Base-by-base conservation (phyloP, 495 filamentous ascomycete genomes). In the Talaromyces trachyspermus region DNA sequence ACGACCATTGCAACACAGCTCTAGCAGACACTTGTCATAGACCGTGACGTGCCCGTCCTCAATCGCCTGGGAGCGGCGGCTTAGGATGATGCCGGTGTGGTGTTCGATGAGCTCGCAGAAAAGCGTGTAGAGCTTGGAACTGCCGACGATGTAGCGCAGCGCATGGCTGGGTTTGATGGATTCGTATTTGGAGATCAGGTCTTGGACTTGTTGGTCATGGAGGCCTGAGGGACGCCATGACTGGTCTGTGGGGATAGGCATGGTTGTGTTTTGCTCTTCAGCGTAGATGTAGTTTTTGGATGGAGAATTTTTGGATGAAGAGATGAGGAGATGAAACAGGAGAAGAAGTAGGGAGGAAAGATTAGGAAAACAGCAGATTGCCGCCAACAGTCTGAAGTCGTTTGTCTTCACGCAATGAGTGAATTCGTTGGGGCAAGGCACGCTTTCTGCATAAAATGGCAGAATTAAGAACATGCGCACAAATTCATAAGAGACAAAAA, bases 31-130 rank as follows among this genome's bases (percentile, higher is more conserved):
- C 42, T 52, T 59, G 50, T 76, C 70, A 27, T 60, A 69, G 49
- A 66, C 48, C 3, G 59, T 74, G 43, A 74, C 53, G 46, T 76
- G 61, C n/a, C 58, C 53, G 26, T 68, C 58, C 7, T 60, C 63
- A 15, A 63, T 52, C n/a, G 50, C 38, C 37, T 56, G 58, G 2
- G 64, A n/a, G n/a, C n/a, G 69, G 42, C 70, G 72, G 6, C 49
- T 50, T 14, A 50, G 49, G 30, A 72, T 53, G 10, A 65, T 51
- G 4, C 50, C 49, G 15, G 62, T 45, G 33, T 69, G 63, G 19
- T 61, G 62, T 7, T 51, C 53, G 20, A 71, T 18, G 9, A 59
- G 55, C 25, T 60, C 49, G 19, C 55, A 48, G 23, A 71, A 54
- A n/a, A 52, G 29, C 0, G 45, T 23, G 14, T 46, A 48, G 30